These are phyloP conservation scores for Fonsecaea multimorphosa DNA, from an alignment of 2,329 filamentous ascomycete genomes.

Conservation along the genomic window DNA sequence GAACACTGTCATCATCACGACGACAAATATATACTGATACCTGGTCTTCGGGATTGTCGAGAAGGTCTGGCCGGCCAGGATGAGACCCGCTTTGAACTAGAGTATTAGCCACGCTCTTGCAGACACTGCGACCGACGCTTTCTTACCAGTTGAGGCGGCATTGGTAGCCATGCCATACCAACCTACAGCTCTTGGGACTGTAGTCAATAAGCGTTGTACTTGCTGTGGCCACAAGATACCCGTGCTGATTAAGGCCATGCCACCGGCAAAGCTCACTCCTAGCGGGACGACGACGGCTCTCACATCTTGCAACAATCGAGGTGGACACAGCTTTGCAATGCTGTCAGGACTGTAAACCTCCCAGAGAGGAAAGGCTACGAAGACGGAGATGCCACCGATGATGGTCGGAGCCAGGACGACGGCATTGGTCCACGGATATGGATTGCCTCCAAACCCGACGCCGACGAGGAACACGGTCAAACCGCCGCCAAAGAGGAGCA, in stretches of 20 bases:
- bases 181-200: conserved; percentile 21
- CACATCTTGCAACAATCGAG: conserved; percentile 16
- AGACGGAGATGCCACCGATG: conserved; percentile 23
- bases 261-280: conserved; percentile 11
- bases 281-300: conserved; percentile 18
- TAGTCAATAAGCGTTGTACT: conserved; percentile 23
- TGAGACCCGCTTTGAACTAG: conserved; percentile 16
- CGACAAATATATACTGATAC: conserved; percentile 23
- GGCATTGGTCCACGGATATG: conserved; percentile 32
- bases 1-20: conserved; percentile 23
- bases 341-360: conserved; percentile 21
- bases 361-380: conserved; percentile 27
- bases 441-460: conserved; percentile 31
- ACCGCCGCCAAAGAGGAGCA: conserved; percentile 31
- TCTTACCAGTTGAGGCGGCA: conserved; percentile 20
- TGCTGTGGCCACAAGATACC: conserved; percentile 28
- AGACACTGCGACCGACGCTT: neutral
- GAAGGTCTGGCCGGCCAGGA: conserved; percentile 20
- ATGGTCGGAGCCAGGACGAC: conserved; percentile 21
- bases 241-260: conserved; percentile 21
- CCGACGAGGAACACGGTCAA: conserved; percentile 34
- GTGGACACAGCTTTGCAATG: conserved; percentile 27
- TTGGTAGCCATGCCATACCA: conserved; percentile 24
- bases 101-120: conserved; percentile 7
- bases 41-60: conserved; percentile 16